These are phyloP conservation scores for Pelargonium fulgidum DNA, from an alignment of 441 rosid species.

Conservation along the genomic window DNA sequence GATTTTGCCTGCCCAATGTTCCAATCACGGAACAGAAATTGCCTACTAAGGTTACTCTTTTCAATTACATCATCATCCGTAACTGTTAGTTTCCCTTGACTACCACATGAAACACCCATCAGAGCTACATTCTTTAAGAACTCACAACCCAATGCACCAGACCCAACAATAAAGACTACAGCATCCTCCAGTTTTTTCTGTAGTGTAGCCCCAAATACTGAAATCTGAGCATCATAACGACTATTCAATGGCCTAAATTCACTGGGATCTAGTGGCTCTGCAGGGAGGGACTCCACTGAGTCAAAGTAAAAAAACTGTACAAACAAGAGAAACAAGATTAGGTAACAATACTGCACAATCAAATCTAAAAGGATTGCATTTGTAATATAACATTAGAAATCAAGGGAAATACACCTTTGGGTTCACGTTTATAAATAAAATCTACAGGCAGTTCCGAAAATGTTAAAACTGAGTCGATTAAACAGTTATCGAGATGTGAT, in stretches of 20 bases:
- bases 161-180: slow-evolving; percentile 64
- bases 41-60: slow-evolving; percentile 91
- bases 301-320: slow-evolving; percentile 85
- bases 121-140: slow-evolving; percentile 80
- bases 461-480: no score
- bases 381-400: no score
- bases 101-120: slow-evolving; percentile 85
- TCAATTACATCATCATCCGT: slow-evolving; percentile 93
- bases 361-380: no score
- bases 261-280: slow-evolving; percentile 51
- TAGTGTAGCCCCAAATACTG: slow-evolving; percentile 74
- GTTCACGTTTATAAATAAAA: no score
- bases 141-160: slow-evolving; percentile 93
- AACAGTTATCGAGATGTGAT: no score
- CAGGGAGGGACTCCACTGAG: slow-evolving; percentile 77
- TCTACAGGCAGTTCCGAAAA: no score
- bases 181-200: slow-evolving; percentile 88
- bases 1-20: slow-evolving; percentile 94
- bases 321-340: slow-evolving; percentile 20
- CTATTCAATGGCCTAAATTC: slow-evolving; percentile 60
- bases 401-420: no score
- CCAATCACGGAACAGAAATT: slow-evolving; percentile 92
- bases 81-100: slow-evolving; percentile 63
- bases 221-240: slow-evolving; percentile 84
- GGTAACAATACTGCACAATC: no score